Base-by-base conservation (phyloP, 805 yeast species). In the Candida krabiensis region DNA sequence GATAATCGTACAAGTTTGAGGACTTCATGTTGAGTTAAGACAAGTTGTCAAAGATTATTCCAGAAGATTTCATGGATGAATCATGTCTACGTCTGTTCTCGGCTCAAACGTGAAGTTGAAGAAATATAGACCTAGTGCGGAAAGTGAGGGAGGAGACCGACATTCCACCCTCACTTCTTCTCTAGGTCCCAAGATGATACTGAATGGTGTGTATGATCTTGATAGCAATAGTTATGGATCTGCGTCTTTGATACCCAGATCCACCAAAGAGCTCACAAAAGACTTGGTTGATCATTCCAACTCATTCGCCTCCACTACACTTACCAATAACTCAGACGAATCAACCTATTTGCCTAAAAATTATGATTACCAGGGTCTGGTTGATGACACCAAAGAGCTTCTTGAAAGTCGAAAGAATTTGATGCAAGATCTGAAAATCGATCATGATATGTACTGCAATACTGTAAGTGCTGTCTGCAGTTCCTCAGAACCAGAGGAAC, bases 391-490 rank as follows among this genome's bases (percentile, higher is more conserved):
- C 2, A 60, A 62, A 1, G 70, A 70, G 42, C 47, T 75, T 22
- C 61, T 74, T 6, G 75, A 71, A 38, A 61, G 73, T 30, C 53
- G 77, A 19, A 64, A 60, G 36, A 58, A 66, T 3, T 55, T 76
- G 31, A 63, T 67, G 56, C 61, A 62, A 9, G 77, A 70, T 24
- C 58, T 65, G 39, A 68, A 71, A 41, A 59, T 73, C 5, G 72
- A 71, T 33, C 53, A 66, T 42, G 23, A 54, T 40, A 33, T 38
- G 24, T 27, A 49, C 43, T 17, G 50, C 27, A 37, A 43, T 15
- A 26, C 46, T 3, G 19, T 39, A 12, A 35, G 37, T 17, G 19
- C 40, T 2, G 19, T 37, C 22, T 35, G 40, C 26, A 24, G 37
- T 12, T 4, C 37, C 4, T 11, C 24, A 7, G 24, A 21, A 21